Base-by-base conservation (phyloP, 371 early-diverging fungal species). In the Apophysomyces elegans region DNA sequence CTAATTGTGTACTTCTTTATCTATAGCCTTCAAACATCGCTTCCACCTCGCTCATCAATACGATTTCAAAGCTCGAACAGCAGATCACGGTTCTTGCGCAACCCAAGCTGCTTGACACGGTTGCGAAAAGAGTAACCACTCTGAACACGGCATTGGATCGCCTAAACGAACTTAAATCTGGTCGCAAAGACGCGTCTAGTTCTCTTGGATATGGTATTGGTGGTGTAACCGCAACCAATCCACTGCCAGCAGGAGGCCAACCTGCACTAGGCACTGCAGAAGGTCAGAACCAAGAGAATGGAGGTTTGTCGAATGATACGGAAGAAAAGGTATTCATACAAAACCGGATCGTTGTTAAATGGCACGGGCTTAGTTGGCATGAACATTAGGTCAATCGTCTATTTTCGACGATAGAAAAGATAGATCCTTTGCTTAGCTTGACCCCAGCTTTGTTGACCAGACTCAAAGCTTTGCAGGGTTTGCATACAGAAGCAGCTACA, bases 401-500 rank as follows among this genome's bases (percentile, higher is more conserved):
- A 37, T 96, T 92, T 68, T 72, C 81, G 39, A 79, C 89, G 38
- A 76, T 96, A 71, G 86, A 90, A 41, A 84, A 85, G 63, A 74
- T 95, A 4, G 96, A 96, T 65, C 90, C 95, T 1, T 74, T 96
- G 47, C 80, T 92, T 43, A 86, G 88, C 16, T 70, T 93, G 62
- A 88, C 94, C 0, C 96, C 95, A 13, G 90, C 91, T 6, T 80
- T 95, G 38, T 82, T 95, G 16, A 79, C 90, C 6, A 89, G 97
- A 59, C 79, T 96, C 62, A 92, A 91, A 65, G 88, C 90, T 1
- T 78, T 97, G 56, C 88, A 93, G 66, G 75, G 78, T 7, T 76
- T 96, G 63, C 97, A 97, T 70, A 81, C 86, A 0, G 94, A 95
- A 66, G 94, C 95, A 2, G 84, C 93, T 7, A 86, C 88, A 41